These are phyloP conservation scores for Glonium stellatum DNA, from an alignment of 495 filamentous ascomycete species.

Conservation along the genomic window DNA sequence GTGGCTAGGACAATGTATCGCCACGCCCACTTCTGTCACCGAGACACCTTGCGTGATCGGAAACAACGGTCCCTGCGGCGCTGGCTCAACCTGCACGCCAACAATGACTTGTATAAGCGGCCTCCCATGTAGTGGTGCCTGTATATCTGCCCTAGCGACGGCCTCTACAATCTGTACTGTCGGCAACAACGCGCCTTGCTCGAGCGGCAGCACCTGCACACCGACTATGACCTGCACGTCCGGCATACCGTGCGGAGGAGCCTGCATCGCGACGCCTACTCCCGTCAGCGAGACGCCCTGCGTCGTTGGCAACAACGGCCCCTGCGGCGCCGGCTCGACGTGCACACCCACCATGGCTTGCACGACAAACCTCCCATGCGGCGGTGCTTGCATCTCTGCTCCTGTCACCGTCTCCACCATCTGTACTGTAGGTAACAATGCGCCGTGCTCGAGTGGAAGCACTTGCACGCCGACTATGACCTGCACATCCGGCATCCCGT, in stretches of 20 bases:
- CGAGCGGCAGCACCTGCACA: slow-evolving; percentile 5
- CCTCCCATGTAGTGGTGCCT: not conserved
- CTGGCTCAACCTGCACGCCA: slow-evolving; percentile 10
- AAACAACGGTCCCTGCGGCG: slow-evolving; percentile 6
- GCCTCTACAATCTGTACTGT: slow-evolving; percentile 13
- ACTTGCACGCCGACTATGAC: slow-evolving; percentile 7
- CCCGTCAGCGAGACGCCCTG: not conserved
- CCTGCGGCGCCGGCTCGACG: not conserved
- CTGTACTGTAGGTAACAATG: slow-evolving; percentile 2
- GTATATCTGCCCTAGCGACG: slow-evolving; percentile 8
- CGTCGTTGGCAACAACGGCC: not conserved
- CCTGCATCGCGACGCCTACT: not conserved
- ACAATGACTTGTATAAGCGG: not conserved
- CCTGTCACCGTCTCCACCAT: not conserved
- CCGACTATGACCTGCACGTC: slow-evolving; percentile 1
- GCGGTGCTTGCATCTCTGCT: not conserved
- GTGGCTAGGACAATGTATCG: slow-evolving; percentile 16
- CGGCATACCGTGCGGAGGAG: not conserved
- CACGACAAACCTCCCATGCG: not conserved
- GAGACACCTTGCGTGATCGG: slow-evolving; percentile 14
- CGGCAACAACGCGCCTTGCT: slow-evolving; percentile 12
- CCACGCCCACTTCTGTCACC: slow-evolving; percentile 2
- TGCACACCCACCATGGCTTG: not conserved
- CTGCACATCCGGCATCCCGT: not conserved
- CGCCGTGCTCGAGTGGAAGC: not conserved